Evolutionary conservation across 2,329 filamentous ascomycete genomes (phyloP).

Genomic region (Fusarium sp.): DNA sequence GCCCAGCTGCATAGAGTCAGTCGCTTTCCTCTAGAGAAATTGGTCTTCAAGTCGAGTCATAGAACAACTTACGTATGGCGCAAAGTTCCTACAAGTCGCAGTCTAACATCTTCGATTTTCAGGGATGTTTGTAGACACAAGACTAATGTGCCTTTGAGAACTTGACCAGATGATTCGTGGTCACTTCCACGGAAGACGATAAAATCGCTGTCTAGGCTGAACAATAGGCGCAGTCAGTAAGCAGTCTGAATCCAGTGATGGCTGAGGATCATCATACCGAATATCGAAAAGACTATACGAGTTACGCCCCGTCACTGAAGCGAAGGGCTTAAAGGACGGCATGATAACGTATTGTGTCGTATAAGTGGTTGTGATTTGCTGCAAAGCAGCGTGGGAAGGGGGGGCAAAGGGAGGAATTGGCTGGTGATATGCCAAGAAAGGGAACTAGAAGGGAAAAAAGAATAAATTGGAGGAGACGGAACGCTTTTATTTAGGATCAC

Average conservation of each 20-base stretch:
- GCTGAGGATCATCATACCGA: conserved; percentile 53
- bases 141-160: conserved; percentile 77
- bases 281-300: conserved; percentile 67
- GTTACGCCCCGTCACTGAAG: conserved; percentile 60
- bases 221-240: conserved; percentile 6
- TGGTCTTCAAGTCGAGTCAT: not conserved
- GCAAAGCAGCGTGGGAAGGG: conserved; percentile 16
- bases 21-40: not conserved
- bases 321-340: conserved; percentile 67
- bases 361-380: conserved; percentile 17
- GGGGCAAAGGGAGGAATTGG: conserved; percentile 13
- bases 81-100: conserved; percentile 76
- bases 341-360: conserved; percentile 49
- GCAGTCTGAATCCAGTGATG: not conserved
- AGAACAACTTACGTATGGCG: conserved; percentile 69
- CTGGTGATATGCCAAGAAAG: conserved; percentile 33
- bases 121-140: conserved; percentile 76
- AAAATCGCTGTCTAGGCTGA: conserved; percentile 79
- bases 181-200: conserved; percentile 80
- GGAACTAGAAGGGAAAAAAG: conserved; percentile 27
- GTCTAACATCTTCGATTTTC: conserved; percentile 76
- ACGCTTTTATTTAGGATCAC: conserved; percentile 42
- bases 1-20: conserved; percentile 55
- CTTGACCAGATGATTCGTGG: conserved; percentile 78
- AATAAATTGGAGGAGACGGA: conserved; percentile 39